These are phyloP conservation scores for Fusarium tjaetaba DNA, from an alignment of 2,329 filamentous ascomycete genomes.

Conservation along the genomic window DNA sequence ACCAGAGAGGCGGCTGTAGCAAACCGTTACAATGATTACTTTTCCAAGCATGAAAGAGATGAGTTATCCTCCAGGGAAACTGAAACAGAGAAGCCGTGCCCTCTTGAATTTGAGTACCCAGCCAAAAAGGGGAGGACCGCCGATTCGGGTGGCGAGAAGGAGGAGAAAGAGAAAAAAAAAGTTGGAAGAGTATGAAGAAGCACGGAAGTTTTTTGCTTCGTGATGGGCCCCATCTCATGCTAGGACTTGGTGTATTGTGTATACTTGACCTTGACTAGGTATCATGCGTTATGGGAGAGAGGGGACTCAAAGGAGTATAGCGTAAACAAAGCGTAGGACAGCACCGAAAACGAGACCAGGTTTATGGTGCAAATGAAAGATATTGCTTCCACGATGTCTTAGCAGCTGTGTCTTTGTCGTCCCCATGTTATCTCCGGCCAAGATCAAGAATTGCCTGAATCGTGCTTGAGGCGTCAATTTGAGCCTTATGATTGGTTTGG, in stretches of 20 bases:
- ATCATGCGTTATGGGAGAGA: not conserved
- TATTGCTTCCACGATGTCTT: not conserved
- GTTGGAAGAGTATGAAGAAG: not conserved
- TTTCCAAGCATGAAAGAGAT: not conserved
- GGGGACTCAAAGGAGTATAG: not conserved
- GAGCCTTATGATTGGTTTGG: not conserved
- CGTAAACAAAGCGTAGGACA: not conserved
- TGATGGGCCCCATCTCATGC: not conserved
- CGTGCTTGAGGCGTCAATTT: not conserved
- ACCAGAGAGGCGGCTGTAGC: not conserved
- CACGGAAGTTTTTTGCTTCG: accelerated
- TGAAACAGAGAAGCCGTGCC: too few relatives aligned
- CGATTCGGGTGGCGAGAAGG: not conserved
- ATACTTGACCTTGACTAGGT: not conserved
- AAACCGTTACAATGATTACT: not conserved
- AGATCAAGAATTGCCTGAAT: slow-evolving; percentile 1
- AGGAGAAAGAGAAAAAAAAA: not conserved
- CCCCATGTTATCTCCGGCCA: not conserved
- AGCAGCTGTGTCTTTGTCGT: not conserved
- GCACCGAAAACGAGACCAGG: not conserved
- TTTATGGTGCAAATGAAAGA: not conserved
- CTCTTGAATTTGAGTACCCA: not conserved
- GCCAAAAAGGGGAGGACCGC: not conserved
- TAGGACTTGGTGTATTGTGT: not conserved
- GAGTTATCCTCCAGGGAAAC: not conserved